These are phyloP conservation scores for Gossypium bickii DNA, from an alignment of 345 rosid genomes.

Conservation along the genomic window DNA sequence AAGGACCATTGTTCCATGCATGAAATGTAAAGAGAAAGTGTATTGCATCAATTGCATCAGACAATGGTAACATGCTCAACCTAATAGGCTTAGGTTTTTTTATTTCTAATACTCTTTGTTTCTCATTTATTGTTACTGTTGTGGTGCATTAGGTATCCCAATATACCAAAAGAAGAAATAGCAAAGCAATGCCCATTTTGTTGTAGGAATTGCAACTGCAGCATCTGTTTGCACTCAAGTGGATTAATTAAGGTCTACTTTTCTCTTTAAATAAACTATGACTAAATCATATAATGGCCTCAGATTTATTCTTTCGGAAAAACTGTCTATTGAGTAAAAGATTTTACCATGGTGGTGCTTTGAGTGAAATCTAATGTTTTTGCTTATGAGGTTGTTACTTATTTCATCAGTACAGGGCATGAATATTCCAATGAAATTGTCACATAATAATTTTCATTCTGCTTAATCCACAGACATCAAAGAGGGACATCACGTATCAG, in stretches of 20 bases:
- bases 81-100: neutral
- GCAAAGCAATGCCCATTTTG: slow-evolving; percentile 69
- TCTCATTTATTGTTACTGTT: neutral
- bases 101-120: neutral
- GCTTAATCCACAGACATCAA: slow-evolving; percentile 47
- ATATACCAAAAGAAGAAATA: slow-evolving; percentile 47
- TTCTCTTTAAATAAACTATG: neutral
- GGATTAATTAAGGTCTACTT: slow-evolving; percentile 54
- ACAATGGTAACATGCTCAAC: slow-evolving; percentile 45
- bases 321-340: neutral
- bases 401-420: neutral
- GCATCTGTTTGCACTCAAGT: slow-evolving; percentile 58
- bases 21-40: slow-evolving; percentile 33
- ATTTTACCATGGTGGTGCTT: neutral
- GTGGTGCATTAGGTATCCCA: slow-evolving; percentile 57
- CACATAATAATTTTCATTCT: slow-evolving; percentile 10
- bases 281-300: neutral
- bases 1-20: slow-evolving; percentile 48
- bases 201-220: slow-evolving; percentile 74
- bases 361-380: neutral
- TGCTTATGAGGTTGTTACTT: neutral
- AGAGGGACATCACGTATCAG: slow-evolving; percentile 28
- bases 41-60: slow-evolving; percentile 58
- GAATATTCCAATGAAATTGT: neutral
- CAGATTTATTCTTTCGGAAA: neutral